A percentile compares a stretch with the other conserved stretches of the same genome.
Evolutionary conservation across 495 filamentous ascomycete species (phyloP).

Genomic region (Evernia prunastri): DNA sequence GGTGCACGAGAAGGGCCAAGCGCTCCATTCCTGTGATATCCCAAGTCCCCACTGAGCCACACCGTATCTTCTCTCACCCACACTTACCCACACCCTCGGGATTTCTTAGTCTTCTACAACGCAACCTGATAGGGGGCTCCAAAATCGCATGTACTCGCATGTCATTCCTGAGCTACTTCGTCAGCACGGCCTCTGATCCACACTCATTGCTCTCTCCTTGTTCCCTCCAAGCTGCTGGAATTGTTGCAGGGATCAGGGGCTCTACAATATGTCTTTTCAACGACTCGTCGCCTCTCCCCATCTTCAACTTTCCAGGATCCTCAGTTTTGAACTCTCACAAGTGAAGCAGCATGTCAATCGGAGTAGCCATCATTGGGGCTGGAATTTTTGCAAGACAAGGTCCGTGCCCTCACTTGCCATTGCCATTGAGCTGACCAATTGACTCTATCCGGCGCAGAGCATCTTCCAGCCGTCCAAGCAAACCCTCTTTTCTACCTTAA

Average conservation of each 20-base stretch:
- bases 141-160: neutral
- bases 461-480: constrained; percentile 26
- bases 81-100: neutral
- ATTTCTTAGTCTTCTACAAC: neutral
- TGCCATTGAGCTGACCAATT: neutral
- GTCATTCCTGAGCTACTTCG: neutral
- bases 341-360: constrained; percentile 20
- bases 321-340: neutral
- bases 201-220: neutral
- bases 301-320: neutral
- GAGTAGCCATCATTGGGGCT: constrained; percentile 24
- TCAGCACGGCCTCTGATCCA: too few relatives aligned
- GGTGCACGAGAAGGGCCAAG: too few relatives aligned
- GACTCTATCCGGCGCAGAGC: constrained; percentile 15
- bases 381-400: constrained; percentile 22
- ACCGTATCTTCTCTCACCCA: too few relatives aligned
- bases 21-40: too few relatives aligned
- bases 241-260: neutral
- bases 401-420: neutral
- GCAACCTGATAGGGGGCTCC: neutral
- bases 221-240: neutral
- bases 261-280: neutral
- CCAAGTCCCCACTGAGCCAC: too few relatives aligned
- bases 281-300: neutral
- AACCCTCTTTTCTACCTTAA: constrained; percentile 23